Base-by-base conservation (phyloP, 495 filamentous ascomycete species). In the Lophiotrema nucula region DNA sequence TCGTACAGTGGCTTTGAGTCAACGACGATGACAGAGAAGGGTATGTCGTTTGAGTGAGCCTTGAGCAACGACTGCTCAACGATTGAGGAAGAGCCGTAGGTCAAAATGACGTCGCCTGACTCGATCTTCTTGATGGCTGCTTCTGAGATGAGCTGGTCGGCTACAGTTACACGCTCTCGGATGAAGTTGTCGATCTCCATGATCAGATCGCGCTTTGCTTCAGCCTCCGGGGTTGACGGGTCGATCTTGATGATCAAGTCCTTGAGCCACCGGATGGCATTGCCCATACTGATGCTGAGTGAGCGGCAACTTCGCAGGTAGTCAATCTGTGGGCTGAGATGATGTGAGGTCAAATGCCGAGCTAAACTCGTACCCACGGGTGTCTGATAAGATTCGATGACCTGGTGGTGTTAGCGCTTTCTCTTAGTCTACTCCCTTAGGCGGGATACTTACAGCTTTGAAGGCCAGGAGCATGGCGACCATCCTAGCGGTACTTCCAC, bases 211-310 rank as follows among this genome's bases (percentile, higher is more conserved):
- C 80, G 74, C 75, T 96, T 97, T 4, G 92, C 90, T 16, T 84
- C 78, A 3, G 80, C 70, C 61, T 98, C 91, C 13, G 88, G 82
- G 5, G 83, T 81, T 56, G 88, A 84, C 11, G 91, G 89, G 67
- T 96, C 90, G 56, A 96, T 83, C 44, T 84, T 86, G 49, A 87
- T 83, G 71, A 98, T 91, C 67, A 86, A 25, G 22, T 93, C 79
- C 74, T 98, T 98, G 18, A 98, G 79, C 74, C 90, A 90, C 33
- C 95, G 83, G 70, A 98, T 96, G 18, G 90, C 90, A 72, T 97
- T 97, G 53, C 95, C 92, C 83, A 96, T 92, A 38, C 87, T 88
- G 70, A 93, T 89, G 47, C 88, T 92, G 72, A 97, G 87, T 11
- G 93, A 90, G 4, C 93, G 86, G 67, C 90, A 96, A 54, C 90